Evolutionary conservation across 2,329 filamentous ascomycete genomes (phyloP).

Genomic region (Aspergillus ochraceus): DNA sequence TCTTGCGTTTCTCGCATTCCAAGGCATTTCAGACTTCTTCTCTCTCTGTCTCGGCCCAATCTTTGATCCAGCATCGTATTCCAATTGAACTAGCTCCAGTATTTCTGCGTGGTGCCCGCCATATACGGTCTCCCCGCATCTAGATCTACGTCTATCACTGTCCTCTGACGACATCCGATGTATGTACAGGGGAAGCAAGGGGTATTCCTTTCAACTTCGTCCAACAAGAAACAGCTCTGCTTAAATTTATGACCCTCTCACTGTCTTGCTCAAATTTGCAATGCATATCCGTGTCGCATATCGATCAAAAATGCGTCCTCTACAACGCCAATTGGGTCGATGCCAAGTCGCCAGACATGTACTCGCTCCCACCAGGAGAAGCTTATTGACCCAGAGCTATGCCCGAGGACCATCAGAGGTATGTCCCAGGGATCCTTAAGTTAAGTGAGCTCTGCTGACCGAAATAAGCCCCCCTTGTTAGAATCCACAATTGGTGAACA

Average conservation of each 20-base stretch:
- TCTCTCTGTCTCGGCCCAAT: not conserved
- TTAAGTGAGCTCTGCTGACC: not conserved
- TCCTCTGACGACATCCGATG: not conserved
- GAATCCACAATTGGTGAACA: constrained; percentile 50
- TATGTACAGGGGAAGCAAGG: not conserved
- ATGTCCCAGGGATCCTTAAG: not conserved
- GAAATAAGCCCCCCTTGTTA: constrained; percentile 44
- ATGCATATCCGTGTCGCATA: not conserved
- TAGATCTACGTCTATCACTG: not conserved
- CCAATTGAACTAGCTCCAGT: not conserved
- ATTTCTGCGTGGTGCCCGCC: not conserved
- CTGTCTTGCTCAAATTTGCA: not conserved
- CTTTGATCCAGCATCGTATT: not conserved
- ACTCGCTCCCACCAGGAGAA: constrained; percentile 6
- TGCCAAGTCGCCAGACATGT: not conserved
- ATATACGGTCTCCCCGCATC: not conserved
- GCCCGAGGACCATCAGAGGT: constrained; percentile 25
- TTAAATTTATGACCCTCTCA: not conserved
- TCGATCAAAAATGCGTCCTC: not conserved
- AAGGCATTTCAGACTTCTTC: not conserved
- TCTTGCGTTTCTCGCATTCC: not conserved
- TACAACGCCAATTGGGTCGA: not conserved
- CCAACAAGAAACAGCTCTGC: not conserved
- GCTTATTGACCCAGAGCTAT: constrained; percentile 24
- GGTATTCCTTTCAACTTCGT: not conserved